These are phyloP conservation scores for Cystofilobasidium macerans DNA, from an alignment of 768 basidiomycete species.

Conservation along the genomic window DNA sequence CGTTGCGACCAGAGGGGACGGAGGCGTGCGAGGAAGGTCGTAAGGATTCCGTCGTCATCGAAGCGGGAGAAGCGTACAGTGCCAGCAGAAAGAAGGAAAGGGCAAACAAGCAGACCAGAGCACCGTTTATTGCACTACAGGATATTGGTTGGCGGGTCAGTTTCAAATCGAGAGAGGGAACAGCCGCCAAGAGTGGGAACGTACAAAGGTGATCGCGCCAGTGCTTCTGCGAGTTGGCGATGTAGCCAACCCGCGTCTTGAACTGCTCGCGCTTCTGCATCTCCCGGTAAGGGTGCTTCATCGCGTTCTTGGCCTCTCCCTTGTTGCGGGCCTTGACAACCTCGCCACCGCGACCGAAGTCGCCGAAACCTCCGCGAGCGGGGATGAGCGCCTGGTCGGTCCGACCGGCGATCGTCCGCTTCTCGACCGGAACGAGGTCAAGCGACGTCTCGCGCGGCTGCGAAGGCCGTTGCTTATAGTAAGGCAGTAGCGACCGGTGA, in stretches of 20 bases:
- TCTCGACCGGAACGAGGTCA: constrained; percentile 27
- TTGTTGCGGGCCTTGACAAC: constrained; percentile 81
- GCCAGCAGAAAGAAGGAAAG: no score
- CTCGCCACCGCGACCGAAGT: constrained; percentile 66
- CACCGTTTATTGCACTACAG: no score
- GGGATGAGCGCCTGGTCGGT: constrained; percentile 79
- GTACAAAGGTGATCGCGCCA: constrained; percentile 23
- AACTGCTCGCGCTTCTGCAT: constrained; percentile 66
- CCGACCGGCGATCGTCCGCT: constrained; percentile 37
- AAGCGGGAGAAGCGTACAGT: no score
- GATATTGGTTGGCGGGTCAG: no score
- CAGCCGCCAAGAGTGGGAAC: background rate
- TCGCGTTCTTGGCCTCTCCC: constrained; percentile 91
- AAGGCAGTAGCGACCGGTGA: constrained; percentile 72
- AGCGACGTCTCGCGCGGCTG: constrained; percentile 35
- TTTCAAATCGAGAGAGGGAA: no score
- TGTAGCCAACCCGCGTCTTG: constrained; percentile 66
- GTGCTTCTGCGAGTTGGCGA: constrained; percentile 24
- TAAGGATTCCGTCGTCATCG: no score
- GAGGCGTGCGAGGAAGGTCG: no score
- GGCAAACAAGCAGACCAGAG: no score
- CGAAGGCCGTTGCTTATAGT: constrained; percentile 58
- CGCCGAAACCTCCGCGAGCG: constrained; percentile 71
- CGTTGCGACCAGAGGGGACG: no score
- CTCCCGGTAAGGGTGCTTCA: constrained; percentile 74